Evolutionary conservation across 257 asterid species (phyloP), one percentile per base, ranked within the genome.

Genomic region (Cordia subcordata): DNA sequence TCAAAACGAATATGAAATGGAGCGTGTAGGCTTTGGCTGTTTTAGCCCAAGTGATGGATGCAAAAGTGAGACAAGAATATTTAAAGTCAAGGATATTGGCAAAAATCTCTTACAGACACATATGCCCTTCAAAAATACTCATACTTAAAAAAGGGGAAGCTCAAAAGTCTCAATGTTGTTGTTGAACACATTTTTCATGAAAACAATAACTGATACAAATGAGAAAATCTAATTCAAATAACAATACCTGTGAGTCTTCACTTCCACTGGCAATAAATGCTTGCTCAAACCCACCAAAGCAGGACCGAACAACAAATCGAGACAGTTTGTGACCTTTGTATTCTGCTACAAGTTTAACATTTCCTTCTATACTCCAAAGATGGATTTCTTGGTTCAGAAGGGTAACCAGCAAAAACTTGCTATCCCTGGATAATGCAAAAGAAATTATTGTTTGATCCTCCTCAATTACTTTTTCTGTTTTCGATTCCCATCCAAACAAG

Each of bases 251-350:
- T 35, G 99, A 86, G 77, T 92, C 94, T 78, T 92, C 99, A 17
- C 99, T 92, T 56, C 99, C 99, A 56, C 99, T 88, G 55, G 96
- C 94, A 52, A 92, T 69, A 59, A 92, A 92, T 55, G 90, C 82
- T 72, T 88, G 91, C 13, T 81, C 87, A 27, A 79, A 63, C 61
- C 99, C 97, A 57, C 97, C 99, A 44, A 92, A 84, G 71, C 99
- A 92, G 15, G 96, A 85, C 75, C 92, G 80, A 20, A 92, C 83
- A 14, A 92, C 81, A 62, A 72, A 92, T 39, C 99, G 95, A 21
- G 84, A 58, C 13, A 86, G 88, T 64, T 72, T 88, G 76, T 91
- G 96, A 61, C 99, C 97, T 76, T 74, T 82, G 80, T 78, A 92
- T 67, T 77, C 86, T 62, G 87, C 80, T 60, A 88, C 63, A 57